Conservation (phyloP, 306 rosid genomes). For the Lithocarpus polystachyus region DNA sequence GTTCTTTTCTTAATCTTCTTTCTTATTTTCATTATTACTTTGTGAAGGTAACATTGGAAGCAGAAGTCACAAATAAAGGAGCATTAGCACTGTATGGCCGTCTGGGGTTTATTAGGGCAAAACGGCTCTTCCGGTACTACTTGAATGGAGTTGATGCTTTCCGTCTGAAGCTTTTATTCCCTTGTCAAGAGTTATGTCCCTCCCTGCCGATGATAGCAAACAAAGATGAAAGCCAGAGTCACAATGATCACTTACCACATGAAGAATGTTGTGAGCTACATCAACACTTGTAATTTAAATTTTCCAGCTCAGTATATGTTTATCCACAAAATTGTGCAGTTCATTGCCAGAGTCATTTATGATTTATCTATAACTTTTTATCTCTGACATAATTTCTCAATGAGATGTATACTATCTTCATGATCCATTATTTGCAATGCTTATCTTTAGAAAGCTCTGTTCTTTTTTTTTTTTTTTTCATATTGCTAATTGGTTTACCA, state of each 20-base stretch:
- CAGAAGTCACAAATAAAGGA: conserved; percentile 97
- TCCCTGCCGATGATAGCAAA: conserved; percentile 31
- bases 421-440: not conserved
- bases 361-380: not conserved
- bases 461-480: not conserved
- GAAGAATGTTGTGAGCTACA: conserved; percentile 24
- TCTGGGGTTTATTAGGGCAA: conserved; percentile 89
- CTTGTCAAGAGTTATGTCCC: conserved; percentile 45
- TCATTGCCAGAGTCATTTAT: not conserved
- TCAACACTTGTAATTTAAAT: conserved; percentile 2
- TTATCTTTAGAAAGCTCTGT: not conserved
- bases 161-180: conserved; percentile 81
- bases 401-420: not conserved
- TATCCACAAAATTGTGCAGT: not conserved
- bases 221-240: conserved; percentile 19
- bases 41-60: conserved; percentile 80
- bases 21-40: not conserved
- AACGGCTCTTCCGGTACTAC: conserved; percentile 89
- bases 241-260: conserved; percentile 14
- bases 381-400: not conserved
- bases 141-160: conserved; percentile 98
- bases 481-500: not conserved
- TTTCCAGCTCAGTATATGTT: conserved; percentile 8
- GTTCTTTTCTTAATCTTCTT: not conserved
- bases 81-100: conserved; percentile 93